Evolutionary conservation across 345 rosid genomes (phyloP), one percentile per base, ranked within the genome.

Genomic region (Eucalyptus polybractea): DNA sequence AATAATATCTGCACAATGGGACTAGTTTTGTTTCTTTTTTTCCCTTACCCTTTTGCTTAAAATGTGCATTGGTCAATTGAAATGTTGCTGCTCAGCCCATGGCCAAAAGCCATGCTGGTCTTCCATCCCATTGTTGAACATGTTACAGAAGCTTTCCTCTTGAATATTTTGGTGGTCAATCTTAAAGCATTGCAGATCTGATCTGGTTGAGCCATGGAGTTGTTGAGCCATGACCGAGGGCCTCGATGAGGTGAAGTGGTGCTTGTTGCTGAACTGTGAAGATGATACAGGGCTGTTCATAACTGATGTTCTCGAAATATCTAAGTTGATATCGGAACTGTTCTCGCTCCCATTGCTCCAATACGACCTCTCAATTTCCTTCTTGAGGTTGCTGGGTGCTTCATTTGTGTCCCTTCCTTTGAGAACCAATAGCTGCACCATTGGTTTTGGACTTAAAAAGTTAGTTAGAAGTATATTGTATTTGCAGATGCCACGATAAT

Each of bases 81-180:
- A 88, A 31, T 83, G 90, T 27, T 88, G 90, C 40, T 88, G 87
- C 19, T 88, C 90, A 50, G 88, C n/a, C 90, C 87, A 83, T 22
- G 90, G 33, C 90, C 90, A 88, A 85, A 88, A 88, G 31, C 60
- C 65, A 33, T 88, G 90, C 42, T 88, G 87, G 87, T 88, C 90
- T 56, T 83, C 90, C 27, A 88, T 54, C 40, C 90, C 90, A 44
- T 47, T 56, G 90, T 24, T 49, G 54, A 88, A 83, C 87, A 88
- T 88, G 90, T 83, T 88, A 86, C 87, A 93, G 92, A 94, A 93
- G 89, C 89, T 92, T 87, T 93, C 90, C 54, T 88, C 90, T 54
- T 88, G 90, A 27, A 58, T 87, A 25, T 44, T 21, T 37, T 60
- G 89, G 85, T 69, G 86, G 54, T 88, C 89, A 22, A 88, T 31